phyloP scores from a whole-genome alignment of 495 filamentous ascomycete genomes.

The Penicillium steckii region DNA sequence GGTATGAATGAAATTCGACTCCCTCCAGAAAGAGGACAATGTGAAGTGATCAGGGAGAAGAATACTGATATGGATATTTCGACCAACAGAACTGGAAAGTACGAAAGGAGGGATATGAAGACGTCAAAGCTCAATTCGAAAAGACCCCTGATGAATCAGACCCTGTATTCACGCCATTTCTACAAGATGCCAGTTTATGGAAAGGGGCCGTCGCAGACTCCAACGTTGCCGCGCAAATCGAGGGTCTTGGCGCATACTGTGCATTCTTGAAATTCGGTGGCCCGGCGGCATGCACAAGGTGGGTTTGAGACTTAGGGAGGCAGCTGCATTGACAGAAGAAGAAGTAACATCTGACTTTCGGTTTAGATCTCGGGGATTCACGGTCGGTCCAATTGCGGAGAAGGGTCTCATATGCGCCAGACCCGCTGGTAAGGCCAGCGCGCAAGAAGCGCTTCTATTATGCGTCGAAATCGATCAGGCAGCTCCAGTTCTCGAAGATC shows the following conservation, averaged over 20 bases:
- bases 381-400: conserved; percentile 77
- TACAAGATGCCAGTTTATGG: conserved; percentile 83
- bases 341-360: conserved; percentile 5
- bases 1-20: conserved; percentile 42
- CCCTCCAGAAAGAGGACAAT: not conserved
- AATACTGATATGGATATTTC: conserved; percentile 18
- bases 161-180: conserved; percentile 79
- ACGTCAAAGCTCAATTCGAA: conserved; percentile 83
- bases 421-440: conserved; percentile 81
- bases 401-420: conserved; percentile 87
- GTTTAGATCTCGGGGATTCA: conserved; percentile 67
- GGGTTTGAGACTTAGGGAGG: conserved; percentile 13
- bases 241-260: conserved; percentile 83
- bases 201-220: conserved; percentile 92
- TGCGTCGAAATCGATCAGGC: conserved; percentile 89
- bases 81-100: conserved; percentile 87
- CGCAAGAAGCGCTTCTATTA: conserved; percentile 82
- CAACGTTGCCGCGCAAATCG: conserved; percentile 95
- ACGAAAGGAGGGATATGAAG: conserved; percentile 92
- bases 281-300: conserved; percentile 72
- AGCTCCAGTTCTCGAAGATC: conserved; percentile 83
- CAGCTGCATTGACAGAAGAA: not conserved
- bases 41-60: not conserved
- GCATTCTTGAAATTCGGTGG: conserved; percentile 89
- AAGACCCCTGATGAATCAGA: conserved; percentile 83